Evolutionary conservation across 257 asterid species (phyloP), one percentile per base, ranked within the genome.

Genomic region (Fraxinus pennsylvanica): DNA sequence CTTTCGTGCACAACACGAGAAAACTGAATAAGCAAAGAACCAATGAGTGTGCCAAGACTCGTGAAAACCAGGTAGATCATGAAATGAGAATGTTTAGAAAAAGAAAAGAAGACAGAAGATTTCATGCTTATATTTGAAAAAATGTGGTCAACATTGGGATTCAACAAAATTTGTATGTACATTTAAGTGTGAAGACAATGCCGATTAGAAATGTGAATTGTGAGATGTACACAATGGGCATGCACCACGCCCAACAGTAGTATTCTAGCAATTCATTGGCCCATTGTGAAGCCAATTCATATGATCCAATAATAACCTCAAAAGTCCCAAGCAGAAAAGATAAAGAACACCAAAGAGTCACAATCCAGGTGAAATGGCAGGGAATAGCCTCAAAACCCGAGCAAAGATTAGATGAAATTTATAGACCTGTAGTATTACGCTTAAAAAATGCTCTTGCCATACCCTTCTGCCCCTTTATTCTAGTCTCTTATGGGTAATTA

Each of bases 141-240:
- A 65, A 70, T 6, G 52, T 10, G 52, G 5, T 43, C 13, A 39
- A 43, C 15, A 2, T 10, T 2, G 52, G 17, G 5, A 12, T 43
- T 43, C 52, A 43, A 43, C 15, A 43, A 43, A 43, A 43, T 2
- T 43, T 43, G 52, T 43, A 43, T 43, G 52, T 12, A 43, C 52
- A 3, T 43, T 43, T 43, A 10, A 43, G 52, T 43, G 15, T 69
- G 70, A 66, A 45, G 4, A 43, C 57, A 71, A 80, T 57, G 77
- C 22, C 45, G 32, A 63, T 17, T 13, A 65, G 82, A n/a, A 74
- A 65, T 12, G 68, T 21, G 82, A n/a, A 74, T 52, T 12, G 68
- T 21, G 33, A 61, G 33, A 22, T 61, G 30, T 61, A 61, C 33
- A 10, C 33, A 61, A 61, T 61, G 68, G 68, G 27, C 68, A 9